A percentile compares a stretch with the other conserved stretches of the same genome.
Evolutionary conservation across 1,284 basidiomycete species (phyloP).

Genomic region (Ceratobasidium sp.): DNA sequence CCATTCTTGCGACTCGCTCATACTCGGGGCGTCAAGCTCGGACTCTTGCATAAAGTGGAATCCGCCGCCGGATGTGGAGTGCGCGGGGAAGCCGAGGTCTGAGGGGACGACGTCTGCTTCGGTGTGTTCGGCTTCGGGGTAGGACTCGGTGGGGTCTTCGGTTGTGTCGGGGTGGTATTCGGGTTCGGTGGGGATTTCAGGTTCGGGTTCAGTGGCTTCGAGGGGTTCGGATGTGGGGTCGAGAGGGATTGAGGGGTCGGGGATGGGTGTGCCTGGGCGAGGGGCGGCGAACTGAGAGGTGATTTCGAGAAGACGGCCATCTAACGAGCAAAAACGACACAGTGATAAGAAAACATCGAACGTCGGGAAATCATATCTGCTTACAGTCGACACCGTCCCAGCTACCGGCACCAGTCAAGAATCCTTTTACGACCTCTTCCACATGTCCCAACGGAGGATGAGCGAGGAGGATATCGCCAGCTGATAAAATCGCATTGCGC

Average conservation of each 20-base stretch:
- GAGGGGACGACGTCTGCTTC: conserved; percentile 1
- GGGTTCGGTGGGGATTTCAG: background rate
- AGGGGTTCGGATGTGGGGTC: background rate
- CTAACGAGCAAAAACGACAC: background rate
- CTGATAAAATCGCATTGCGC: conserved; percentile 63
- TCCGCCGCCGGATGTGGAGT: conserved; percentile 8
- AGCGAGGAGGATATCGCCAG: conserved; percentile 64
- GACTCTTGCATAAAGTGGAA: conserved; percentile 39
- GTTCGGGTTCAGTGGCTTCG: background rate
- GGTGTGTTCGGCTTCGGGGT: background rate
- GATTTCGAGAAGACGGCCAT: conserved; percentile 40
- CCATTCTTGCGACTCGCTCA: conserved; percentile 43
- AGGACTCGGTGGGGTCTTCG: background rate
- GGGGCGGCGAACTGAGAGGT: conserved; percentile 35
- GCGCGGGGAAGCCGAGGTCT: background rate
- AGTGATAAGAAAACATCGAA: background rate
- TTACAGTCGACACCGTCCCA: conserved; percentile 44
- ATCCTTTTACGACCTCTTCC: conserved; percentile 64
- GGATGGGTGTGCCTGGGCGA: conserved; percentile 25
- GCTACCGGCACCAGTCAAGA: conserved; percentile 59
- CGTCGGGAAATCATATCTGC: background rate
- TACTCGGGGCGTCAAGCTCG: conserved; percentile 50
- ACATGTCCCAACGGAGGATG: conserved; percentile 52
- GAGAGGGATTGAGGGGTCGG: conserved; percentile 9
- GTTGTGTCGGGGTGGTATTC: background rate